phyloP scores from a whole-genome alignment of 2,329 filamentous ascomycete genomes.

The Penicillium sp. region DNA sequence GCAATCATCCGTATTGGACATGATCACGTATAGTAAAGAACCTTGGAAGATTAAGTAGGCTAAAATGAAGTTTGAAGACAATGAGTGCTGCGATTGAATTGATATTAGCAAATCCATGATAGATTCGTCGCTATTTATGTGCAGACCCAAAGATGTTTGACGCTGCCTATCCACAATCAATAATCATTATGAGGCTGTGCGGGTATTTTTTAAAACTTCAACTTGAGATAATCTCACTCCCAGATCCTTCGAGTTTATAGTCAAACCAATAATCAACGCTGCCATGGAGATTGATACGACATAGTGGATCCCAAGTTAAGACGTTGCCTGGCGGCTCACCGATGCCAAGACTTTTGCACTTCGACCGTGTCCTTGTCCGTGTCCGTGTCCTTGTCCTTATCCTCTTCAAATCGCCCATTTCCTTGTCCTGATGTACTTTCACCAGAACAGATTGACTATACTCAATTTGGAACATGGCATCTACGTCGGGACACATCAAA shows the following conservation, averaged over 20 bases:
- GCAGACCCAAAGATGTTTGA: neutral
- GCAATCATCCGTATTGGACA: conserved; percentile 21
- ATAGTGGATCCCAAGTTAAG: neutral
- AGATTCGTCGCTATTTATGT: neutral
- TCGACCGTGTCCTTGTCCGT: neutral
- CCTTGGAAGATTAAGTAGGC: neutral
- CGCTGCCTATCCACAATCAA: neutral
- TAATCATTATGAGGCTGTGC: neutral
- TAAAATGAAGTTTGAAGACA: neutral
- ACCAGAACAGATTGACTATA: neutral
- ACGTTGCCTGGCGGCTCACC: neutral
- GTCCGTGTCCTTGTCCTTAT: conserved; percentile 1
- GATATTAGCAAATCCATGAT: neutral
- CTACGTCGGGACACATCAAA: conserved; percentile 3
- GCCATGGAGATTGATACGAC: neutral
- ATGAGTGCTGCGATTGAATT: neutral
- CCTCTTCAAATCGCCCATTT: neutral
- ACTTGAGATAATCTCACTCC: neutral
- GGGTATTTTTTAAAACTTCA: neutral
- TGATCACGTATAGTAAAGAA: neutral
- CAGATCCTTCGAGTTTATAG: neutral
- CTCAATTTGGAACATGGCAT: neutral
- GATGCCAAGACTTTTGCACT: neutral
- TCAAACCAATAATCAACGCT: neutral
- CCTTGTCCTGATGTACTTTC: neutral